Evolutionary conservation across 78 protist species (phyloP).

Genomic region (Mantamonas sphyraenae): DNA sequence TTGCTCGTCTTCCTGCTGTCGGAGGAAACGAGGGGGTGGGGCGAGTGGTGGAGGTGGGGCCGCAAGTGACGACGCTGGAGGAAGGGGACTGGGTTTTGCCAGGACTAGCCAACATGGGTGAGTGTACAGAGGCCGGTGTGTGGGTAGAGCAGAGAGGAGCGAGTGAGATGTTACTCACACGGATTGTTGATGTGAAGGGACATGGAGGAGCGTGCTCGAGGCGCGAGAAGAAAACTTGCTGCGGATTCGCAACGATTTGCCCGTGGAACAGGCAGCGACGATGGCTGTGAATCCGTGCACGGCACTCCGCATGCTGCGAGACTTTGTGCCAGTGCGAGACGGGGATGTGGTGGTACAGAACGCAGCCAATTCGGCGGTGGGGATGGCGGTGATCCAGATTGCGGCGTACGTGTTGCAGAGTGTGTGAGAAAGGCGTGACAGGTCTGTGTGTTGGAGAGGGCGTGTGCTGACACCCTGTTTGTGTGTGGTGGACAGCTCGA

Average conservation of each 20-base stretch:
- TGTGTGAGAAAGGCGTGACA: too few species aligned
- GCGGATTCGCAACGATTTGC: too few species aligned
- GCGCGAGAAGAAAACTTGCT: not conserved
- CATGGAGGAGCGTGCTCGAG: slow-evolving; percentile 5
- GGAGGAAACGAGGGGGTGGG: slow-evolving; percentile 68
- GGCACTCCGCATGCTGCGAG: slow-evolving; percentile 65
- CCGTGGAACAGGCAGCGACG: too few species aligned
- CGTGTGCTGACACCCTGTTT: too few species aligned
- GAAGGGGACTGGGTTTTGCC: slow-evolving; percentile 59
- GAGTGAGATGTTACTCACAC: too few species aligned
- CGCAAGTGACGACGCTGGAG: slow-evolving; percentile 26
- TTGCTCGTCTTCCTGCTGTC: slow-evolving; percentile 62
- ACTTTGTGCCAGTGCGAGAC: slow-evolving; percentile 53
- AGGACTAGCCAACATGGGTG: too few species aligned
- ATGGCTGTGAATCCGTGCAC: slow-evolving; percentile 77
- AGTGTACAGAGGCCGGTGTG: too few species aligned
- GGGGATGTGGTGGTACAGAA: slow-evolving; percentile 80
- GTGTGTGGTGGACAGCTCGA: too few species aligned
- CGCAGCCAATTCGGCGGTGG: slow-evolving; percentile 76
- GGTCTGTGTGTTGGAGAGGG: too few species aligned
- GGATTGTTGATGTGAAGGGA: too few species aligned
- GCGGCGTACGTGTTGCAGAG: too few species aligned
- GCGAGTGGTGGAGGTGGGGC: slow-evolving; percentile 67
- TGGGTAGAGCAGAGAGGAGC: too few species aligned
- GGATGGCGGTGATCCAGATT: slow-evolving; percentile 63